Evolutionary conservation across 1,139 yeast genomes (phyloP), one percentile per base, ranked within the genome.

Genomic region (Zygoascus sp.): DNA sequence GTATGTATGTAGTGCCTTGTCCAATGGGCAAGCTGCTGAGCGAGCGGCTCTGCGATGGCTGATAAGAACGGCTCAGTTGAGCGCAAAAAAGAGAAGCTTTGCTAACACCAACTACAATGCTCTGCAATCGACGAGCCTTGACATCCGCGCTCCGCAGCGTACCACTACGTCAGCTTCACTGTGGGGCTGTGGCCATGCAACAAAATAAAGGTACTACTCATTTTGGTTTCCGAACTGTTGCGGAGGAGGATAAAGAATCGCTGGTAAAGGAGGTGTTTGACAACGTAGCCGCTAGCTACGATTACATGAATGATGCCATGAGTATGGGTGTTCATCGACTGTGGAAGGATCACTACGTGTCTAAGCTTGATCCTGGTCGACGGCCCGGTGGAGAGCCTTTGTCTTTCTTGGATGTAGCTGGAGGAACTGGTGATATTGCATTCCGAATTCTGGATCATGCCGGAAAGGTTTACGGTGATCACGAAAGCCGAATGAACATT

Each of bases 381-480:
- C 79, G 97, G 20, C 90, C 96, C 3, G 95, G 92, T 39, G 80
- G 89, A 8, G 77, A 80, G 56, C 96, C 96, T 1, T 73, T 92
- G 61, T 80, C 82, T 53, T 90, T 92, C 61, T 74, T 92, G 53
- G 99, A 92, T 67, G 97, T 94, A 47, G 99, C 98, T 32, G 99
- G 98, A 50, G 99, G 99, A 27, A 89, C 97, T 13, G 99, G 98
- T 41, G 99, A 92, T 64, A 90, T 92, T 67, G 98, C 98, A 1
- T 89, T 89, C 69, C 94, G 98, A 5, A 76, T 94, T 53, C 72
- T 92, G 54, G 96, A 90, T 59, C 96, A 92, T 64, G 97, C 97
- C 9, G 82, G 85, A 54, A 69, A 74, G 43, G 80, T 81, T 55
- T 88, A 80, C 64, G 83, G 85, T 46, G 99, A 92, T 68, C 74